Evolutionary conservation across 805 yeast species (phyloP).

Genomic region (Vanderwaltozyma polyspora): DNA sequence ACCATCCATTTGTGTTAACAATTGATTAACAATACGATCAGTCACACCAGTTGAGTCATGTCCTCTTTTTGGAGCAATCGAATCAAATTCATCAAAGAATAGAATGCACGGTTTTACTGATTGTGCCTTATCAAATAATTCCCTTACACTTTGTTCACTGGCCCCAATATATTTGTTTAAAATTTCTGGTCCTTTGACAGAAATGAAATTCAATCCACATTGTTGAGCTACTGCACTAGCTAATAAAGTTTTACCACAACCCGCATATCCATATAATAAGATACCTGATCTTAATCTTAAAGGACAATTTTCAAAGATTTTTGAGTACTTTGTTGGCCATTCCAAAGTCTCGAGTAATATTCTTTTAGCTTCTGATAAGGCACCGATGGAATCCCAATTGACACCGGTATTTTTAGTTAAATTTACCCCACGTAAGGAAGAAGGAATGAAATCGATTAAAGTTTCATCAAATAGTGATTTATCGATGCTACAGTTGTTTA

Average conservation of each 20-base stretch:
- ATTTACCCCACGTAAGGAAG: slow-evolving; percentile 77
- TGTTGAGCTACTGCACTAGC: slow-evolving; percentile 92
- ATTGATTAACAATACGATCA: slow-evolving; percentile 92
- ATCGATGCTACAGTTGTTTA: background rate
- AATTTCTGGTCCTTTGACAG: slow-evolving; percentile 92
- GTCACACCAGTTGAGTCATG: slow-evolving; percentile 97
- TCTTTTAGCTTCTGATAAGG: slow-evolving; percentile 63
- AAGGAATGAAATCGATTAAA: slow-evolving; percentile 60
- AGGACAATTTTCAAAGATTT: slow-evolving; percentile 85
- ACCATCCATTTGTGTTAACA: slow-evolving; percentile 98
- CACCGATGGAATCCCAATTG: slow-evolving; percentile 86
- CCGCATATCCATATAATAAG: slow-evolving; percentile 88
- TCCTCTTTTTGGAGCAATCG: slow-evolving; percentile 96
- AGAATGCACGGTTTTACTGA: slow-evolving; percentile 89
- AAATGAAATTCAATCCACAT: slow-evolving; percentile 86
- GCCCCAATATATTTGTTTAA: slow-evolving; percentile 95
- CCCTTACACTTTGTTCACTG: slow-evolving; percentile 88
- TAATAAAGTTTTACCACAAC: slow-evolving; percentile 89
- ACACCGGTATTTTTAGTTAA: slow-evolving; percentile 51
- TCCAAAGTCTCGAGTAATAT: slow-evolving; percentile 78
- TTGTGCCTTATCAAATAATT: slow-evolving; percentile 85
- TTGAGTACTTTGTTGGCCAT: slow-evolving; percentile 96
- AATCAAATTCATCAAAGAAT: slow-evolving; percentile 92
- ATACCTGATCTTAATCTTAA: slow-evolving; percentile 82
- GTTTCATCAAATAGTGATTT: slow-evolving; percentile 43